Evolutionary conservation across 1,139 yeast genomes (phyloP), one percentile per base, ranked within the genome.

Genomic region (Yamadazyma jaroonii): DNA sequence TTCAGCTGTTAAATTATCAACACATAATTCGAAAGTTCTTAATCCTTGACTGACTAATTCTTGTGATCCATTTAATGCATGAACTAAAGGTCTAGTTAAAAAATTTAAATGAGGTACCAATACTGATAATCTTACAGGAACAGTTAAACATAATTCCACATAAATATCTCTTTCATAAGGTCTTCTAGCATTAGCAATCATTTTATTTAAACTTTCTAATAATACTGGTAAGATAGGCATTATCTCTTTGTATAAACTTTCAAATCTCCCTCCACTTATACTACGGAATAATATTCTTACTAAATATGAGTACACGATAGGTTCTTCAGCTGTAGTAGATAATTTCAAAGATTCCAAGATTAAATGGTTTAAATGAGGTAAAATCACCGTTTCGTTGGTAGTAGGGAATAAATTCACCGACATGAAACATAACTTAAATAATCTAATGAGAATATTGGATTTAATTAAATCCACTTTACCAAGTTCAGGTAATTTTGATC

Each of bases 241-340:
- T 13, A 94, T 90, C 46, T 92, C 96, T 50, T 94, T 87, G 64
- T 92, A 92, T 21, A 94, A 69, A 41, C 83, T 80, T 59, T 92
- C 98, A 57, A 90, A 90, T 43, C 97, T 73, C 3, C 97, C 98
- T 34, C 98, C 97, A 32, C 96, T 95, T 32, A 94, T 90, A 54
- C 95, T 86, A 58, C 98, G 73, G 68, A 94, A 94, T 35, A 94
- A 65, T 0, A 96, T 87, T 53, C 97, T 72, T 14, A 94, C 84
- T 52, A 94, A 67, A 53, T 89, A 87, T 45, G 94, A 89, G 56
- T 89, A 92, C 1, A 88, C 88, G 27, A 87, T 74, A 3, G 98
- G 97, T 55, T 90, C 97, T 49, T 86, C 86, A 0, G 97, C 88
- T n/a, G 81, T 79, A 1, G 96, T 85, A 0, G 97, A 83, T 36